Percentiles rank a stretch among this genome's conserved stretches.
Conservation (phyloP, 2,329 filamentous ascomycete species). For the Ophiostoma fasciatum region DNA sequence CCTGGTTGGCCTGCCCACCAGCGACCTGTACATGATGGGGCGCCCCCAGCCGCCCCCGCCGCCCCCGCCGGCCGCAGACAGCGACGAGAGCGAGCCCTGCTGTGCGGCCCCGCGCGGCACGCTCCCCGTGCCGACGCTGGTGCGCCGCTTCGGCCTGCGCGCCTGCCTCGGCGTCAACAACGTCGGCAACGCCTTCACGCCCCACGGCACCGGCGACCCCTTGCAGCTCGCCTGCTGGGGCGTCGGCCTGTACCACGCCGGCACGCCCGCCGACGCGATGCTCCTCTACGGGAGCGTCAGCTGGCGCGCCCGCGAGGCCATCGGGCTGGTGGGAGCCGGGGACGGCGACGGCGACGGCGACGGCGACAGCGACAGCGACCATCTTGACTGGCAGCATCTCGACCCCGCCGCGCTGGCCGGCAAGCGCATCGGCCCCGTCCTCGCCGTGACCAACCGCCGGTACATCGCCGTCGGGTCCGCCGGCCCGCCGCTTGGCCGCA, state of each 20-base stretch:
- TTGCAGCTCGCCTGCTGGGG: constrained; percentile 45
- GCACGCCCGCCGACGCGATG: constrained; percentile 42
- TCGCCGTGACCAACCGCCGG: constrained; percentile 16
- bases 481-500: constrained; percentile 1
- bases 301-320: constrained; percentile 20
- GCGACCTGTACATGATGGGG: constrained; percentile 59
- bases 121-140: constrained; percentile 44
- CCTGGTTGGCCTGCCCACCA: constrained; percentile 56
- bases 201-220: constrained; percentile 52
- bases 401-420: background rate
- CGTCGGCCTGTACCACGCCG: constrained; percentile 53
- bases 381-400: background rate
- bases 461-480: constrained; percentile 11
- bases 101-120: no score
- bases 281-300: constrained; percentile 33
- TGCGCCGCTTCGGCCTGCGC: constrained; percentile 40
- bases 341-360: background rate
- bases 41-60: constrained; percentile 17
- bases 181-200: constrained; percentile 61
- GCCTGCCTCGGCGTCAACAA: constrained; percentile 55
- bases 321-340: constrained; percentile 14
- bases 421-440: constrained; percentile 8
- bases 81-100: constrained; percentile 12
- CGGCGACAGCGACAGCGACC: background rate
- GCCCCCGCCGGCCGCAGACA: background rate